Evolutionary conservation across 2,329 filamentous ascomycete species (phyloP), one percentile per base, ranked within the genome.

Genomic region (Fusarium circinatum): DNA sequence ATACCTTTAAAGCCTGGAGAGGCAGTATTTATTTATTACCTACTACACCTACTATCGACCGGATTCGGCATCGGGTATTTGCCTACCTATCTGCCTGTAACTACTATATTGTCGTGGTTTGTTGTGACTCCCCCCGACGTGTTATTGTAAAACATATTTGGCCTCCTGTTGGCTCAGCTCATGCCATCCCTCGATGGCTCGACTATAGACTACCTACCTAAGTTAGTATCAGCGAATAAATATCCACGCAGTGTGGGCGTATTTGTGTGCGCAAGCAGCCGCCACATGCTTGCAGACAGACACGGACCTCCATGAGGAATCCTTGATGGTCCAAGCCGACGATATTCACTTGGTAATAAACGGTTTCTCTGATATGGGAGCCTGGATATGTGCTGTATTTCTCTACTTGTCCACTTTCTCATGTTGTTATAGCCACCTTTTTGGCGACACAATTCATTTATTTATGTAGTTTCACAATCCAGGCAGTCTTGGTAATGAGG

Each of bases 181-280:
- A 36, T 38, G n/a, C 30, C 34, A 55, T 67, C 56, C 39, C 58
- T 47, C 30, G 36, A 38, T 26, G 55, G 28, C 48, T 58, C 20
- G 26, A 60, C 32, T 45, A 22, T 18, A 20, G 42, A 45, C 15
- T 34, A 34, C 32, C 32, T 34, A 34, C 14, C 17, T 20, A 26
- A 8, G 42, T 20, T 45, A 60, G 38, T 24, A 55, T 48, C 44
- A 49, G 39, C 49, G 32, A 70, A 56, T 54, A 17, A 55, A 41
- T 41, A 54, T 47, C 58, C 38, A 45, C 57, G 62, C 64, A 72
- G 70, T 76, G 75, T 77, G 75, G 57, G 69, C 65, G 67, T 67
- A 48, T 64, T 69, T 73, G 72, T 75, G 71, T 67, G 70, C 39
- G 41, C 57, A 62, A 70, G 56, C 70, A 70, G 62, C 58, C 72